Conservation (phyloP, 495 filamentous ascomycete genomes). For the Entonaema liquescens region DNA sequence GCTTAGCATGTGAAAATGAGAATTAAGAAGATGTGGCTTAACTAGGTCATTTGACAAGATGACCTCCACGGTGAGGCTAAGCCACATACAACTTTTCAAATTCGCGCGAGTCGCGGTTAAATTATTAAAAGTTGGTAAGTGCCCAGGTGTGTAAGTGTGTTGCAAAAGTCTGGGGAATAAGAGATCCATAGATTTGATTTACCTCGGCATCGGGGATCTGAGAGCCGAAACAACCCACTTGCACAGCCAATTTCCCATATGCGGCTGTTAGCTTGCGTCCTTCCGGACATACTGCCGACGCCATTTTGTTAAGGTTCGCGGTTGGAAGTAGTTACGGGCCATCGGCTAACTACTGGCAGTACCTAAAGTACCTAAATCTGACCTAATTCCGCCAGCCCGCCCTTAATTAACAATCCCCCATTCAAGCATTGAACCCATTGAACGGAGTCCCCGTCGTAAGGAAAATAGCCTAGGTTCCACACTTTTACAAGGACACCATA, state of each 20-base stretch:
- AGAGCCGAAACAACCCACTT: constrained; percentile 28
- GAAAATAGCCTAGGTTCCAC: constrained; percentile 40
- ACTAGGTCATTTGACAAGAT: constrained; percentile 5
- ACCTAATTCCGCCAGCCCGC: constrained; percentile 2
- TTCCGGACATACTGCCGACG: constrained; percentile 9
- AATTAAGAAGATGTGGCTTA: constrained; percentile 18
- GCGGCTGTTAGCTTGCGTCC: constrained; percentile 1
- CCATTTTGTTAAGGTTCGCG: constrained; percentile 2
- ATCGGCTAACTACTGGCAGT: constrained; percentile 18
- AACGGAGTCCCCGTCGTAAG: not conserved
- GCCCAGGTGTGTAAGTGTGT: too few species aligned
- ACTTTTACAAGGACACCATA: constrained; percentile 22
- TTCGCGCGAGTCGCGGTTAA: constrained; percentile 22
- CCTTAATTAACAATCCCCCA: not conserved
- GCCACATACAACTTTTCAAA: constrained; percentile 13
- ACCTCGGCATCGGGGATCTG: constrained; percentile 46
- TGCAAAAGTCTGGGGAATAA: not conserved
- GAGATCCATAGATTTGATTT: constrained; percentile 18
- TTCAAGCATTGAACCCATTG: not conserved
- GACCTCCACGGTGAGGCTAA: not conserved
- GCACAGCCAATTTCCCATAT: constrained; percentile 1
- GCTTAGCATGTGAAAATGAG: constrained; percentile 31
- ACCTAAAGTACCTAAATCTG: not conserved
- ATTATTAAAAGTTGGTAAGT: not conserved
- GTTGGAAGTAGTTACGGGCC: constrained; percentile 7